Percentiles rank a stretch among this genome's conserved stretches.
phyloP scores from a whole-genome alignment of 768 basidiomycete species.

The Agrocybe praecox region DNA sequence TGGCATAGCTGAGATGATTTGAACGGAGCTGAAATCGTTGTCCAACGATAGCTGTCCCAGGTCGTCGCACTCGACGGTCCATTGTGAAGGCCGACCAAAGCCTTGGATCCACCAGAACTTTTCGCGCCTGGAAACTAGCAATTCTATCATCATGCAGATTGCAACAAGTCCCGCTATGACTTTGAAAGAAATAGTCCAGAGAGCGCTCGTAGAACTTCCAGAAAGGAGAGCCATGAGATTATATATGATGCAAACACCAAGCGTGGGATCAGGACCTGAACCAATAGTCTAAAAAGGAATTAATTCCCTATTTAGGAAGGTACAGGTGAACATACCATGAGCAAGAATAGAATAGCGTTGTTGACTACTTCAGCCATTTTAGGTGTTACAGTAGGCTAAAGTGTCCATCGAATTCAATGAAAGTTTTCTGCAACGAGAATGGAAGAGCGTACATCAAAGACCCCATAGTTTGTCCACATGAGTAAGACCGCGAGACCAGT shows the following conservation, averaged over 20 bases:
- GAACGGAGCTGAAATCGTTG: slow-evolving; percentile 1
- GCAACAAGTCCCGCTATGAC: slow-evolving; percentile 22
- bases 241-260: slow-evolving; percentile 32
- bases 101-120: slow-evolving; percentile 14
- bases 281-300: slow-evolving; percentile 27
- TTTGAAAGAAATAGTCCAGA: slow-evolving; percentile 27
- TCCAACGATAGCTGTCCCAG: slow-evolving; percentile 1
- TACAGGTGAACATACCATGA: slow-evolving; percentile 26
- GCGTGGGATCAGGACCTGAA: slow-evolving; percentile 38
- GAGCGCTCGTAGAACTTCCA: slow-evolving; percentile 19
- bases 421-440: neutral
- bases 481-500: slow-evolving; percentile 37
- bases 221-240: slow-evolving; percentile 31
- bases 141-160: slow-evolving; percentile 16
- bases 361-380: slow-evolving; percentile 24
- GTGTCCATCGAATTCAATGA: neutral
- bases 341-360: slow-evolving; percentile 26
- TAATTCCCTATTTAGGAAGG: neutral
- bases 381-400: slow-evolving; percentile 22
- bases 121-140: slow-evolving; percentile 11
- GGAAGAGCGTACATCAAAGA: slow-evolving; percentile 24
- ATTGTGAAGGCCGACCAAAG: slow-evolving; percentile 2
- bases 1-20: neutral
- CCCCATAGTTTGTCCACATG: slow-evolving; percentile 32
- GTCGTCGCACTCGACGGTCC: neutral